Conservation (phyloP, 2,329 filamentous ascomycete genomes). For the Fusarium circinatum region DNA sequence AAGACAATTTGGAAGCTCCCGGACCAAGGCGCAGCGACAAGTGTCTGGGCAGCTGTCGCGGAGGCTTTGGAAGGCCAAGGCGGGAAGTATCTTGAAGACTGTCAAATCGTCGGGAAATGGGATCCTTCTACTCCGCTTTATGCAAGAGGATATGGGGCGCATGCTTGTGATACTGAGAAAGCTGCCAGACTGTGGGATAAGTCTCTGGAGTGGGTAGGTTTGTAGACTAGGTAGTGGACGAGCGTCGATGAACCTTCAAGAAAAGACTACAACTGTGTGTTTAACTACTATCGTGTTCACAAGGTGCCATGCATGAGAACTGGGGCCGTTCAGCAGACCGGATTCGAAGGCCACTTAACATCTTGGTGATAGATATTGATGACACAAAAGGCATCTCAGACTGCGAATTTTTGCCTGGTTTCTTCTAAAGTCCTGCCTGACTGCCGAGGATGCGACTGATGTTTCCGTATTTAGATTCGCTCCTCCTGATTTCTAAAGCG, state of each 20-base stretch:
- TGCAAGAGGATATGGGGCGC: not conserved
- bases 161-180: not conserved
- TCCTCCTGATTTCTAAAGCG: no score
- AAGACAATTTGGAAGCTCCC: not conserved
- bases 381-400: no score
- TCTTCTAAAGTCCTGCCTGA: no score
- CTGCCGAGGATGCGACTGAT: no score
- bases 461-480: no score
- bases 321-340: no score
- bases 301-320: no score
- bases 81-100: constrained; percentile 7
- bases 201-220: not conserved
- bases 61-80: not conserved
- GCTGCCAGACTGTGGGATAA: not conserved
- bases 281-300: not conserved
- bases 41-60: constrained; percentile 3
- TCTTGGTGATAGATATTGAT: no score
- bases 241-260: rapidly evolving
- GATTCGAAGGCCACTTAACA: no score
- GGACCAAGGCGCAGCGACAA: not conserved
- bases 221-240: not conserved
- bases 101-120: constrained; percentile 3
- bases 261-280: not conserved
- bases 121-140: not conserved
- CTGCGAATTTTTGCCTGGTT: no score